Evolutionary conservation across 495 filamentous ascomycete species (phyloP).

Genomic region (Lophium mytilinum): DNA sequence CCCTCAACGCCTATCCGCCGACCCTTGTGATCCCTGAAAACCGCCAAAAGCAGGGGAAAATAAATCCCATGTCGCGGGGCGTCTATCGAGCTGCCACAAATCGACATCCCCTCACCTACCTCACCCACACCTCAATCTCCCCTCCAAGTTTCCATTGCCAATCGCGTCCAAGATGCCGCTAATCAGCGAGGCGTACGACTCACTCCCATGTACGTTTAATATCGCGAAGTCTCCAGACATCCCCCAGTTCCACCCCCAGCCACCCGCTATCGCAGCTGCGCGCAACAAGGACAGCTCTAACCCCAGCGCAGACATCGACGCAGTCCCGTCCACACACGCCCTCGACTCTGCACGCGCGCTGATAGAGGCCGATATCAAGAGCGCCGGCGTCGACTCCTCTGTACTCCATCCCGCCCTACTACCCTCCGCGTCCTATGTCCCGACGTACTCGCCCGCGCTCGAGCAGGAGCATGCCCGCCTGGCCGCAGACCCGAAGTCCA

Average conservation of each 20-base stretch:
- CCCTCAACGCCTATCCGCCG: too few relatives aligned
- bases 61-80: not conserved
- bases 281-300: not conserved
- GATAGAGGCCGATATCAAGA: slow-evolving; percentile 53
- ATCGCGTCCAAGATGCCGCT: slow-evolving; percentile 47
- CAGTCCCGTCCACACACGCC: slow-evolving; percentile 60
- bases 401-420: slow-evolving; percentile 38
- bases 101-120: not conserved
- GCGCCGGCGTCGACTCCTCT: slow-evolving; percentile 36
- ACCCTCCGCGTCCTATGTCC: slow-evolving; percentile 28
- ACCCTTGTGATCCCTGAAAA: too few relatives aligned
- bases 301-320: slow-evolving; percentile 20
- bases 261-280: slow-evolving; percentile 4
- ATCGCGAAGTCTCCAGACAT: not conserved
- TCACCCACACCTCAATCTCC: slow-evolving; percentile 8
- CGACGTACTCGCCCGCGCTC: slow-evolving; percentile 52
- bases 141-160: not conserved
- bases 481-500: slow-evolving; percentile 40
- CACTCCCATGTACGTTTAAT: slow-evolving; percentile 59
- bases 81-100: slow-evolving; percentile 15
- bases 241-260: slow-evolving; percentile 17
- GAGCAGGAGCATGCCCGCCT: slow-evolving; percentile 54
- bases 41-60: not conserved
- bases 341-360: slow-evolving; percentile 48
- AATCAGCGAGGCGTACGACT: slow-evolving; percentile 67